phyloP scores from a whole-genome alignment of 2,329 filamentous ascomycete genomes.

The Penicillium decumbens region DNA sequence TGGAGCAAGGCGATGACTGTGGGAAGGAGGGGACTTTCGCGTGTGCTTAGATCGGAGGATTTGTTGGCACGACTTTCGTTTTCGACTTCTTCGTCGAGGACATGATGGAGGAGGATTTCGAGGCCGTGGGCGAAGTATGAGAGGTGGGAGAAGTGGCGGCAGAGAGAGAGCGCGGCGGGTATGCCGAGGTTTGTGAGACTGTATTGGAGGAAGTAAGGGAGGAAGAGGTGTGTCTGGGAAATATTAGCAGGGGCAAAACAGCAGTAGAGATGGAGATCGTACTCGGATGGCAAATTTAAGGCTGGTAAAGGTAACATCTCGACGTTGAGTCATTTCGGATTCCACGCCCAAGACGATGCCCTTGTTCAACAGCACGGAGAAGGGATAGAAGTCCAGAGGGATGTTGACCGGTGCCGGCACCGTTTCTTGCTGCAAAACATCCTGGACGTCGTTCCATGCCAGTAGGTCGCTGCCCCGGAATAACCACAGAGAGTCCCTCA shows the following conservation, averaged over 20 bases:
- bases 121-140: conserved; percentile 91
- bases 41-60: conserved; percentile 23
- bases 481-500: conserved; percentile 88
- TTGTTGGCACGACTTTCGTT: conserved; percentile 38
- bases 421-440: conserved; percentile 72
- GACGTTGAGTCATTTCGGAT: conserved; percentile 84
- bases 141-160: conserved; percentile 77
- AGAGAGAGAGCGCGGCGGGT: conserved; percentile 74
- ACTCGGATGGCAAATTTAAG: conserved; percentile 84
- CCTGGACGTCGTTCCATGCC: conserved; percentile 82
- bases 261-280: conserved; percentile 34
- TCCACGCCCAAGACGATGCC: conserved; percentile 88
- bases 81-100: conserved; percentile 92
- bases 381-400: conserved; percentile 88
- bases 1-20: conserved; percentile 59
- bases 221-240: conserved; percentile 82
- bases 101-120: conserved; percentile 85
- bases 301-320: conserved; percentile 85
- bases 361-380: conserved; percentile 82
- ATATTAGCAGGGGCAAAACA: conserved; percentile 10
- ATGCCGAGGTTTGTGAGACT: conserved; percentile 71
- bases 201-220: conserved; percentile 79
- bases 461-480: conserved; percentile 85
- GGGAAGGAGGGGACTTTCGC: conserved; percentile 39
- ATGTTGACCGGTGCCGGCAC: conserved; percentile 71